A percentile compares a stretch with the other conserved stretches of the same genome.
Conservation (phyloP, 2,329 filamentous ascomycete species). For the Pseudomassariella vexata region DNA sequence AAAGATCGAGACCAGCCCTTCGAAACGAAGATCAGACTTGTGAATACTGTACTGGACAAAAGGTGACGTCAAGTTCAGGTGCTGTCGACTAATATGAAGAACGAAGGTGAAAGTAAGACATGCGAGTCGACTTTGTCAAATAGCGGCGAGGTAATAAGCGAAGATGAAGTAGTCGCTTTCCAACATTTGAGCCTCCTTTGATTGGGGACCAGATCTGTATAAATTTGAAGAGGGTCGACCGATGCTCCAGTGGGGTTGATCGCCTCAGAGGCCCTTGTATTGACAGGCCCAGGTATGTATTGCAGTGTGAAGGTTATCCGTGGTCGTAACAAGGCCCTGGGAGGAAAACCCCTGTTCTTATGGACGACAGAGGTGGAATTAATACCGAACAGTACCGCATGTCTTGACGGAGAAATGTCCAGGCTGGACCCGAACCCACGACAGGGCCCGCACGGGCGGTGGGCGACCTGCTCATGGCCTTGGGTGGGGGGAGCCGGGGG, state of each 20-base stretch:
- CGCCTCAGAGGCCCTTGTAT: constrained; percentile 31
- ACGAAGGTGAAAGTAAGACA: too few relatives aligned
- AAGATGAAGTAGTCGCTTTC: constrained; percentile 6
- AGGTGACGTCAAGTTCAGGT: background rate
- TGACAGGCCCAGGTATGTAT: constrained; percentile 36
- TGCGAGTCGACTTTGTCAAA: background rate
- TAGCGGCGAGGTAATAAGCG: constrained; percentile 3
- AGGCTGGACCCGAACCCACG: constrained; percentile 36
- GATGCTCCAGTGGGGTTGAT: constrained; percentile 33
- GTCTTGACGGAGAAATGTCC: constrained; percentile 40
- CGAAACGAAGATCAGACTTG: constrained; percentile 5
- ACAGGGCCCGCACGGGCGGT: constrained; percentile 34
- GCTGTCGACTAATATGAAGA: background rate
- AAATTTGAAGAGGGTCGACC: constrained; percentile 30
- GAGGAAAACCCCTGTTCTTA: constrained; percentile 32
- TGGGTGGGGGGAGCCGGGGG: too few relatives aligned
- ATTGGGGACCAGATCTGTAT: constrained; percentile 26
- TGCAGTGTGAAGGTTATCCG: constrained; percentile 31
- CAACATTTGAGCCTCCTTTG: constrained; percentile 16
- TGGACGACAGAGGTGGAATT: constrained; percentile 41
- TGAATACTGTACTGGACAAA: too few relatives aligned
- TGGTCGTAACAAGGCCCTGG: constrained; percentile 32
- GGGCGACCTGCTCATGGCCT: too few relatives aligned
- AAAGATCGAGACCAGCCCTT: constrained; percentile 6
- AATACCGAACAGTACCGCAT: constrained; percentile 38